Base-by-base conservation (phyloP, 179 eudicot genomes). In the Patellifolia procumbens region DNA sequence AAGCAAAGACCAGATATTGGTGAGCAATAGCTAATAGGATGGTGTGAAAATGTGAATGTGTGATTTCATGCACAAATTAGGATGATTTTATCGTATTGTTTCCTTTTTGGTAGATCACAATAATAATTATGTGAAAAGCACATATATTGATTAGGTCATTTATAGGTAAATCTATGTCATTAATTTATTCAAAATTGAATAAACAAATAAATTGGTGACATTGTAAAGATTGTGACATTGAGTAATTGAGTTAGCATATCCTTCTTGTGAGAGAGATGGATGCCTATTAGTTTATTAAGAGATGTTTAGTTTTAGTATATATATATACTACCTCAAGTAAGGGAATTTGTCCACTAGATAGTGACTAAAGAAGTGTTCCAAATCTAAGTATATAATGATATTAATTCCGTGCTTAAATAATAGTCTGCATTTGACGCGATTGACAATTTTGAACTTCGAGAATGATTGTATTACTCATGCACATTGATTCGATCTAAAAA, bases 1-100 rank as follows among this genome's bases (percentile, higher is more conserved):
- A 15, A 20, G 35, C 4, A 64, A 29, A 12, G 13, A 58, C 29
- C 42, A 53, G 6, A 45, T 39, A 62, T 73, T 74, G 72, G 81
- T 68, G 73, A 56, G 78, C 69, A n/a, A n/a, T n/a, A n/a, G n/a
- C n/a, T n/a, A n/a, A n/a, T 68, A 49, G 43, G 81, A 78, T 74
- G n/a, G n/a, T n/a, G n/a, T 74, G 68, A 72, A 9, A 9, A 9
- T 39, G 43, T 39, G 43, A 39, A 39, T 39, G 68, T 61, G 58
- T 58, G 73, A 72, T 72, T 53, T 67, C 2, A 15, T 60, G 45
- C 63, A 48, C 49, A 70, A 46, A 56, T 63, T 56, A 48, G 69
- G 64, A 65, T n/a, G 48, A 48, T 59, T 81, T 68, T 48, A 24
- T 78, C 2, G 31, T 52, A 55, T 43, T 58, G 24, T 77, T 78